Percentiles rank a stretch among this genome's conserved stretches.
Evolutionary conservation across 1,139 yeast species (phyloP).

Genomic region (Yamadazyma kanchanaburiensis): DNA sequence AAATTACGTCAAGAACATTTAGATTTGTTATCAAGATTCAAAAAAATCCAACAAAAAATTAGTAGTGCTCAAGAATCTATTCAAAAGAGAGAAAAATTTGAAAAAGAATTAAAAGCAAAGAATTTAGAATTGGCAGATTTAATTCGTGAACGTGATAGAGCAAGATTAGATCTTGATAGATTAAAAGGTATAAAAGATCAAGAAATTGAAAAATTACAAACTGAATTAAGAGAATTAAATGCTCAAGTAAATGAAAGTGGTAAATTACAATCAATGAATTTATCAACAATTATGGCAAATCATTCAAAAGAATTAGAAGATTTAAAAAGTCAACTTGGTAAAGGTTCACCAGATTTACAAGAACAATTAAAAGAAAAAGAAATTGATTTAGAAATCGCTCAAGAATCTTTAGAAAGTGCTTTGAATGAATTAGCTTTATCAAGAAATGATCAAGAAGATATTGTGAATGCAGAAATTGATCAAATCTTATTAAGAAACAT

Average conservation of each 20-base stretch:
- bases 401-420: conserved; percentile 77
- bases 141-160: conserved; percentile 86
- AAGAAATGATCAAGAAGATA: conserved; percentile 52
- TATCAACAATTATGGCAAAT: conserved; percentile 56
- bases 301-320: conserved; percentile 57
- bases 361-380: conserved; percentile 62
- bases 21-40: conserved; percentile 72
- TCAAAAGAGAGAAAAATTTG: conserved; percentile 77
- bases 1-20: conserved; percentile 92
- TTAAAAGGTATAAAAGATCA: conserved; percentile 62
- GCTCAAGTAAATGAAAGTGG: conserved; percentile 62
- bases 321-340: conserved; percentile 30
- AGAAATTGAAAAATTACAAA: conserved; percentile 64
- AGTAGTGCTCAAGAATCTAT: conserved; percentile 92
- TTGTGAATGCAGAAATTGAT: conserved; percentile 59
- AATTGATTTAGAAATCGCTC: conserved; percentile 75
- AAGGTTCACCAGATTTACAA: conserved; percentile 32
- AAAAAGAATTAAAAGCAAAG: conserved; percentile 80
- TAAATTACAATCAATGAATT: conserved; percentile 63
- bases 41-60: conserved; percentile 83
- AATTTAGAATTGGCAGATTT: conserved; percentile 86
- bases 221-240: conserved; percentile 63
- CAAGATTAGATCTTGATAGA: conserved; percentile 78
- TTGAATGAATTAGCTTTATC: conserved; percentile 56
- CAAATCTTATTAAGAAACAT: conserved; percentile 49